A percentile compares a stretch with the other conserved stretches of the same genome.
phyloP scores from a whole-genome alignment of 768 basidiomycete species.

The Leucocoprinus sp. region DNA sequence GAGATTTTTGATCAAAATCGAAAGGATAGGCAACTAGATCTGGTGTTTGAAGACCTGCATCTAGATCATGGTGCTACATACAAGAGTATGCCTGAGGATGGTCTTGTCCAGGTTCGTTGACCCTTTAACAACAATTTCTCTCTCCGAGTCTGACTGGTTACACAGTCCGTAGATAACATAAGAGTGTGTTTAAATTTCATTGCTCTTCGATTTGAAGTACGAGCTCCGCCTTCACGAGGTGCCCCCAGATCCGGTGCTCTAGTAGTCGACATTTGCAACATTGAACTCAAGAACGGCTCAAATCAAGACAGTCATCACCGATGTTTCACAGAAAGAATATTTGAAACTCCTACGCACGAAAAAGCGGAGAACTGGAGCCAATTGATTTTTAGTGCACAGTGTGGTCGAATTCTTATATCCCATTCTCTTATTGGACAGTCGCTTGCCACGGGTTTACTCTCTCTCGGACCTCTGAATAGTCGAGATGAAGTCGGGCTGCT shows the following conservation, averaged over 20 bases:
- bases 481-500: background rate
- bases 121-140: background rate
- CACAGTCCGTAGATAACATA: background rate
- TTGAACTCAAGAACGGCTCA: conserved; percentile 22
- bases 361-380: background rate
- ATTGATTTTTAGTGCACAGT: conserved; percentile 20
- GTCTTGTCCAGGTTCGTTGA: background rate
- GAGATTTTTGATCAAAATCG: conserved; percentile 21
- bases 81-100: background rate
- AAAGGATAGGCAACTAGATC: conserved; percentile 36
- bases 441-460: conserved; percentile 8
- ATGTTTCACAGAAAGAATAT: conserved; percentile 19
- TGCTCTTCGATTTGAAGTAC: conserved; percentile 59
- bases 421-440: conserved; percentile 26
- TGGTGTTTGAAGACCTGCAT: conserved; percentile 54
- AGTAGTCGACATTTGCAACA: conserved; percentile 52
- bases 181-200: conserved; percentile 31
- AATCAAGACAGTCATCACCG: conserved; percentile 12
- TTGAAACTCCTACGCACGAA: background rate
- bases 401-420: conserved; percentile 40
- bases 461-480: conserved; percentile 12
- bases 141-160: background rate
- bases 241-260: conserved; percentile 59
- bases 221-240: conserved; percentile 51
- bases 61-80: conserved; percentile 28